Conservation (phyloP, 768 basidiomycete species). For the Russula olivacea region DNA sequence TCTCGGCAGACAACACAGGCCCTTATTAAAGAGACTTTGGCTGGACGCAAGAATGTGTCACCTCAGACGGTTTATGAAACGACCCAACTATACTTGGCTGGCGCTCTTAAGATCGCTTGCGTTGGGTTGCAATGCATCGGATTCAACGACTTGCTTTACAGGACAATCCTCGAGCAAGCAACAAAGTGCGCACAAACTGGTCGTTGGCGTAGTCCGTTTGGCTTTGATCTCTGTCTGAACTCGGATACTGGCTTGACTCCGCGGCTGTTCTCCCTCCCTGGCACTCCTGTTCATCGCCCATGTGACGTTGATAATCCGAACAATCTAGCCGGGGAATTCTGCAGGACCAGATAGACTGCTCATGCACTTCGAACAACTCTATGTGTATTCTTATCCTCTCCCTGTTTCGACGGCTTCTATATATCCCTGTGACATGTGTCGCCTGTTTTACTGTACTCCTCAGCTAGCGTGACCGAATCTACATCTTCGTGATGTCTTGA, state of each 20-base stretch:
- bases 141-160: slow-evolving; percentile 64
- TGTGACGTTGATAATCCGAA: neutral
- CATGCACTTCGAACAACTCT: neutral
- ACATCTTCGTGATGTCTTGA: neutral
- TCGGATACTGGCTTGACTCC: slow-evolving; percentile 16
- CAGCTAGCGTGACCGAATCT: slow-evolving; percentile 3
- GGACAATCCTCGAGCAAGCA: slow-evolving; percentile 59
- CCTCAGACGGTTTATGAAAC: slow-evolving; percentile 76
- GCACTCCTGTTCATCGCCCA: slow-evolving; percentile 8
- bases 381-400: neutral
- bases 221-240: slow-evolving; percentile 18
- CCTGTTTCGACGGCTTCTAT: neutral
- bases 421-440: neutral
- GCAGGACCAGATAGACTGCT: slow-evolving; percentile 13
- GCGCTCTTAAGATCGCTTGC: slow-evolving; percentile 68
- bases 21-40: slow-evolving; percentile 66
- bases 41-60: slow-evolving; percentile 65
- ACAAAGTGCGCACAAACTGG: slow-evolving; percentile 36
- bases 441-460: slow-evolving; percentile 1
- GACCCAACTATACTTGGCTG: slow-evolving; percentile 62
- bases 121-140: slow-evolving; percentile 71
- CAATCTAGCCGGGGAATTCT: neutral
- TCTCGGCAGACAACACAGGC: slow-evolving; percentile 51
- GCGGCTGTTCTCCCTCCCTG: slow-evolving; percentile 21
- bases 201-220: slow-evolving; percentile 29